Conservation (phyloP, 1,139 yeast genomes). For the Suhomyces kunorum region DNA sequence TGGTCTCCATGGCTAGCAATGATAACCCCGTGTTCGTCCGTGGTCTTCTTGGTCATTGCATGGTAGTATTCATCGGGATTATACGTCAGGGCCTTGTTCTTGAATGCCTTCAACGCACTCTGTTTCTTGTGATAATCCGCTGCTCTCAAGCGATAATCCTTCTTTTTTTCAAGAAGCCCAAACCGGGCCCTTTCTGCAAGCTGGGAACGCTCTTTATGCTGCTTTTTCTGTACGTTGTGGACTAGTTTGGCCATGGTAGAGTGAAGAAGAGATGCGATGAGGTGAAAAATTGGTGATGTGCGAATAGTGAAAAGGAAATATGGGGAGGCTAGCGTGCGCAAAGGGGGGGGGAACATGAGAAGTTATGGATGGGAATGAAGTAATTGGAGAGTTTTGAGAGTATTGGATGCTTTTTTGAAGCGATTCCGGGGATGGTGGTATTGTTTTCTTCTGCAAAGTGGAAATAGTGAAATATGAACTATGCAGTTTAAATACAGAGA, state of each 20-base stretch:
- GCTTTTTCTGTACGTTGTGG: conserved; percentile 91
- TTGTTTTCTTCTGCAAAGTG: too few species aligned
- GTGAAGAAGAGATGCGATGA: conserved; percentile 9
- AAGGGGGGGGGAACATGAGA: too few species aligned
- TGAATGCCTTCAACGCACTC: conserved; percentile 74
- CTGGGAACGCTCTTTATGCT: conserved; percentile 92
- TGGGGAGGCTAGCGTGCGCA: too few species aligned
- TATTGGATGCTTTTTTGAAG: too few species aligned
- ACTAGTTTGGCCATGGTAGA: conserved; percentile 70
- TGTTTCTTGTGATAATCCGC: conserved; percentile 87
- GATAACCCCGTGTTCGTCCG: conserved; percentile 69
- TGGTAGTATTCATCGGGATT: conserved; percentile 98
- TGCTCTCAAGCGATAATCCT: conserved; percentile 88
- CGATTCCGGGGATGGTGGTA: too few species aligned
- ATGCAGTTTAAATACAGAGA: too few species aligned
- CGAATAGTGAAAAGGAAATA: neutral
- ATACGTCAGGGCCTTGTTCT: conserved; percentile 67
- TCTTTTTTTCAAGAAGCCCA: conserved; percentile 92
- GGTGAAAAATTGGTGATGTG: conserved; percentile 4
- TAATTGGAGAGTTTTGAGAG: too few species aligned
- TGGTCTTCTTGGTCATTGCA: conserved; percentile 74
- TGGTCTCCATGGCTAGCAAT: conserved; percentile 69
- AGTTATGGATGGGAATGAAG: too few species aligned
- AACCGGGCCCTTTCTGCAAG: conserved; percentile 67
- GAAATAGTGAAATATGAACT: too few species aligned